These are phyloP conservation scores for Monosporascus ibericus DNA, from an alignment of 2,329 filamentous ascomycete species.

Conservation along the genomic window DNA sequence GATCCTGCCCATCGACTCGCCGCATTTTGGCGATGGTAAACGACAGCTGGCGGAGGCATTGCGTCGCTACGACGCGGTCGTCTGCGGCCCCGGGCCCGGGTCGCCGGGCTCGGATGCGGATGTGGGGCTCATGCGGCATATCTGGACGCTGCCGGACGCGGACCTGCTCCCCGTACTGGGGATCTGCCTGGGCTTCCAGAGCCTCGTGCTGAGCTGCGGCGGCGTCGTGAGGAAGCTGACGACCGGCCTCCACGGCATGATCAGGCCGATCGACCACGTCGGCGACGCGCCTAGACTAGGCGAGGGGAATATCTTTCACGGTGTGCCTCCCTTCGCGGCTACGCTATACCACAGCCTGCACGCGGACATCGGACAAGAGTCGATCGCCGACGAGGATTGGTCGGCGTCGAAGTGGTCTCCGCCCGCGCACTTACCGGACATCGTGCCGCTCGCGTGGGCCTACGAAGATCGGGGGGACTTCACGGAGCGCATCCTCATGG, in stretches of 20 bases:
- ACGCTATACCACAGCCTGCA: slow-evolving; percentile 71
- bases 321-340: slow-evolving; percentile 55
- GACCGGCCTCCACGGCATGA: slow-evolving; percentile 78
- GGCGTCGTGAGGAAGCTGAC: slow-evolving; percentile 58
- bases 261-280: slow-evolving; percentile 59
- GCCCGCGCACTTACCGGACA: slow-evolving; percentile 28
- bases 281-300: slow-evolving; percentile 5
- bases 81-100: slow-evolving; percentile 87
- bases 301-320: slow-evolving; percentile 58
- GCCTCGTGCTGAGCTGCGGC: slow-evolving; percentile 63
- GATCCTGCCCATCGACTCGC: slow-evolving; percentile 66
- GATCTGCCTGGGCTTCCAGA: slow-evolving; percentile 87
- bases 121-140: slow-evolving; percentile 70
- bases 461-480: slow-evolving; percentile 34
- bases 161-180: slow-evolving; percentile 72
- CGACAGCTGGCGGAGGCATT: slow-evolving; percentile 31
- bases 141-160: slow-evolving; percentile 62
- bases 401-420: slow-evolving; percentile 33
- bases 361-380: slow-evolving; percentile 47
- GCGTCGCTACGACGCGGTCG: slow-evolving; percentile 69
- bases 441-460: slow-evolving; percentile 59
- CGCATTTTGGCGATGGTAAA: slow-evolving; percentile 37
- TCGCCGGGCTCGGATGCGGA: slow-evolving; percentile 67
- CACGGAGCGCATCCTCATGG: slow-evolving; percentile 65
- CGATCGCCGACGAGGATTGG: slow-evolving; percentile 30